Conservation (phyloP, 495 filamentous ascomycete species). For the Hypoxylon fragiforme region DNA sequence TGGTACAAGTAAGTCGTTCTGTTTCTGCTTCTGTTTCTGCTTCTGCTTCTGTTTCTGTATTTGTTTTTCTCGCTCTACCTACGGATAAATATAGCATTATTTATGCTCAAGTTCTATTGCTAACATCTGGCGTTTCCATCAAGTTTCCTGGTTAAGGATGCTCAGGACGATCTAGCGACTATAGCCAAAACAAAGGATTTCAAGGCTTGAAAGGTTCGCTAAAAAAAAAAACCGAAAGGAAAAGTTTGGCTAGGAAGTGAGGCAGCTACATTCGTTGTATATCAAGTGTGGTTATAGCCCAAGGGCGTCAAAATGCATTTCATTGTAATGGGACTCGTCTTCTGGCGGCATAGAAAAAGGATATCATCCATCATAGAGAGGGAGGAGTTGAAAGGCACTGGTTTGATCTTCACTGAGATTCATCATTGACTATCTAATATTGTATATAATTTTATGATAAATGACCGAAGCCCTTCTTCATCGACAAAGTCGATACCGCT, state of each 20-base stretch:
- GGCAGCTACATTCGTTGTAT: slow-evolving; percentile 14
- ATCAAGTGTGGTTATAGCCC: background rate
- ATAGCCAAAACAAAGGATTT: slow-evolving; percentile 40
- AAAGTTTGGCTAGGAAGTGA: slow-evolving; percentile 4
- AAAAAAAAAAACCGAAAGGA: too few species aligned
- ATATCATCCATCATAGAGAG: slow-evolving; percentile 16
- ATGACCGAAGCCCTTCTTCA: background rate
- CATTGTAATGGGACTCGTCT: slow-evolving; percentile 21
- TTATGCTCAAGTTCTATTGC: too few species aligned
- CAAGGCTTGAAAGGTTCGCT: slow-evolving; percentile 33
- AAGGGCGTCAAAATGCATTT: slow-evolving; percentile 20
- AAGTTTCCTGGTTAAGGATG: slow-evolving; percentile 81
- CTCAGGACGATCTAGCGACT: slow-evolving; percentile 69
- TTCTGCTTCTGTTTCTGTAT: too few species aligned
- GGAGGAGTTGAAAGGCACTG: slow-evolving; percentile 17
- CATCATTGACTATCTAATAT: slow-evolving; percentile 23
- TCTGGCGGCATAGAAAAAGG: slow-evolving; percentile 18
- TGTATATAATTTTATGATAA: slow-evolving; percentile 6
- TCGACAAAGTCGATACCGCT: background rate
- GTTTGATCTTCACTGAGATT: slow-evolving; percentile 17
- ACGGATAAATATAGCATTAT: too few species aligned
- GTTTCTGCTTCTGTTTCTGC: background rate
- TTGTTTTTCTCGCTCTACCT: too few species aligned
- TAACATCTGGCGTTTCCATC: too few species aligned
- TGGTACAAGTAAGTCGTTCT: slow-evolving; percentile 85